phyloP scores from a whole-genome alignment of 768 basidiomycete genomes.

The Leccinum ochraceum region DNA sequence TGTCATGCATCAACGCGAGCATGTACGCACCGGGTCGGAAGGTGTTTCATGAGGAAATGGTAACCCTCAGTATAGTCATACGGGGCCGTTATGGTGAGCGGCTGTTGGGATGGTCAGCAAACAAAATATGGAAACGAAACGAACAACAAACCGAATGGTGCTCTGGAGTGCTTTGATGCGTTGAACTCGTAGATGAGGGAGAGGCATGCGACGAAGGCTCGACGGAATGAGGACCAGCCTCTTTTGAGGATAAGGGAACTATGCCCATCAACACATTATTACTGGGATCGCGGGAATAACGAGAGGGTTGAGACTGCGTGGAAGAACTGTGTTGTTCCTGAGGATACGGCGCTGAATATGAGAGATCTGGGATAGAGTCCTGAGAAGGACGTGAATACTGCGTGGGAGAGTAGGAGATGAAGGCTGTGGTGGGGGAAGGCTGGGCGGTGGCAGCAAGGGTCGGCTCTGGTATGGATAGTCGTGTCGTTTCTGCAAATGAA shows the following conservation, averaged over 20 bases:
- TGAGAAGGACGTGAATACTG: conserved; percentile 34
- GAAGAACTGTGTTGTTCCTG: conserved; percentile 26
- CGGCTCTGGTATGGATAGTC: conserved; percentile 35
- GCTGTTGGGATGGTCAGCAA: conserved; percentile 60
- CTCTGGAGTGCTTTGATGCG: conserved; percentile 40
- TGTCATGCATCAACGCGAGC: conserved; percentile 33
- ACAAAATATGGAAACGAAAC: conserved; percentile 30
- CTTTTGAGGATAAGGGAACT: conserved; percentile 31
- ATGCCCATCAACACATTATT: conserved; percentile 40
- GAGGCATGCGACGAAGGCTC: conserved; percentile 38
- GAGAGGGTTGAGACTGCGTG: conserved; percentile 35
- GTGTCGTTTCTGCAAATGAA: conserved; percentile 31
- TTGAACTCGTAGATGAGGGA: conserved; percentile 44
- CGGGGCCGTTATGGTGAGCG: conserved; percentile 62
- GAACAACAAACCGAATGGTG: conserved; percentile 28
- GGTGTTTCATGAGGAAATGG: conserved; percentile 94
- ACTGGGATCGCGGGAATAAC: conserved; percentile 51
- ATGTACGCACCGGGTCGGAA: conserved; percentile 73
- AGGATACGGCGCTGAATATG: conserved; percentile 35
- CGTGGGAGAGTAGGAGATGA: conserved; percentile 34
- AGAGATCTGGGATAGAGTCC: conserved; percentile 38
- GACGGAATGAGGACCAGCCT: conserved; percentile 29
- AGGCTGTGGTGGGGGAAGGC: conserved; percentile 30
- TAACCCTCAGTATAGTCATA: conserved; percentile 98
- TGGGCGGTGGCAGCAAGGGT: conserved; percentile 29